These are phyloP conservation scores for Beauveria medogensis DNA, from an alignment of 2,329 filamentous ascomycete genomes.

Conservation along the genomic window DNA sequence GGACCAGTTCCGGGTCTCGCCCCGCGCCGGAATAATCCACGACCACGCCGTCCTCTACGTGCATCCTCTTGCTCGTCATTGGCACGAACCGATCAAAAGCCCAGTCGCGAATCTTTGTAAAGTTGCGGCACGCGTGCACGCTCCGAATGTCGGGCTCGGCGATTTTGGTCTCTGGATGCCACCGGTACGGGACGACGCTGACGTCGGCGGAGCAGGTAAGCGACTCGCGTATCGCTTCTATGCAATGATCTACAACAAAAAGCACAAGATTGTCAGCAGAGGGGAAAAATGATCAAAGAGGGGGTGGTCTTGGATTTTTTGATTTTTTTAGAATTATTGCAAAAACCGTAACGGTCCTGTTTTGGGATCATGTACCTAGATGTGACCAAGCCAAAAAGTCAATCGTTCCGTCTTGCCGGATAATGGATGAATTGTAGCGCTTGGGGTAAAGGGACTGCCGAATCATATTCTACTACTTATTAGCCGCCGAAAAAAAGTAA, in stretches of 20 bases:
- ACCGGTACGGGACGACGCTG: slow-evolving; percentile 5
- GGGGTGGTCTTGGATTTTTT: too few species aligned
- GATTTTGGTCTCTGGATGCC: not conserved
- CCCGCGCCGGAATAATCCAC: slow-evolving; percentile 2
- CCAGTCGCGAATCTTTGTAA: slow-evolving; percentile 10
- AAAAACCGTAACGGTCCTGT: not conserved
- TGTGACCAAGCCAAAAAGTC: slow-evolving; percentile 8
- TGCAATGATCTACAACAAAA: slow-evolving; percentile 5
- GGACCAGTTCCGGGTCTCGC: not conserved
- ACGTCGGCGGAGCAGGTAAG: slow-evolving; percentile 11
- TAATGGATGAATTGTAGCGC: slow-evolving; percentile 11
- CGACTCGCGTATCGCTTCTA: slow-evolving; percentile 10
- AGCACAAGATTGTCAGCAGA: not conserved
- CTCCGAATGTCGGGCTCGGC: not conserved
- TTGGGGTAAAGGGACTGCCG: slow-evolving; percentile 1
- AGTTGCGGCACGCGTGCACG: slow-evolving; percentile 11
- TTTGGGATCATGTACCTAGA: not conserved
- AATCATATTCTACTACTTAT: slow-evolving; percentile 6
- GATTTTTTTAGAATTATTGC: too few species aligned
- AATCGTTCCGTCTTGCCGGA: slow-evolving; percentile 8
- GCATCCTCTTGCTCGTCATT: not conserved
- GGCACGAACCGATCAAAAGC: not conserved
- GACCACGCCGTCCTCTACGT: slow-evolving; percentile 2
- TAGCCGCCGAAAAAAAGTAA: not conserved
- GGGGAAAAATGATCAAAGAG: too few species aligned